Evolutionary conservation across 352 stramenopile genomes (phyloP).

Genomic region (Phytophthora pistaciae): DNA sequence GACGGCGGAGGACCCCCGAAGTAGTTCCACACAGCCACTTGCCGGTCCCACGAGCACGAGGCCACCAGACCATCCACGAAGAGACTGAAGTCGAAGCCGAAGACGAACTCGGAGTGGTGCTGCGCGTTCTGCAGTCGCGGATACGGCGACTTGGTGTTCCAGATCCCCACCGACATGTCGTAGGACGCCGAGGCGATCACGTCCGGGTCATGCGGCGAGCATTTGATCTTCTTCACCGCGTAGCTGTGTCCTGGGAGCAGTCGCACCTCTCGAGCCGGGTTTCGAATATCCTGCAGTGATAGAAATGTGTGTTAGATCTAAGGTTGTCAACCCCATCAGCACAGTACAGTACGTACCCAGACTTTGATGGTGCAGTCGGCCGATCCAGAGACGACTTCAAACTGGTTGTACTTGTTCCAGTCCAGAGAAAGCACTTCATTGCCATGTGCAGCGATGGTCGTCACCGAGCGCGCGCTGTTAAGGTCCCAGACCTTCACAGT

Average conservation of each 20-base stretch:
- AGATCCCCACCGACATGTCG: slow-evolving; percentile 92
- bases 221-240: slow-evolving; percentile 86
- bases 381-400: slow-evolving; percentile 87
- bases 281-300: slow-evolving; percentile 75
- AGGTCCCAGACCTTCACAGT: slow-evolving; percentile 88
- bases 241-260: slow-evolving; percentile 86
- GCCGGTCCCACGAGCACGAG: slow-evolving; percentile 85
- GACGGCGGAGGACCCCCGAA: slow-evolving; percentile 67
- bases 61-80: slow-evolving; percentile 83
- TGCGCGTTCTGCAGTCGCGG: slow-evolving; percentile 74
- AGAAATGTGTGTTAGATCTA: background rate
- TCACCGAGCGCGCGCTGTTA: slow-evolving; percentile 54
- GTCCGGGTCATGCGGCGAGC: slow-evolving; percentile 82
- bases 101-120: slow-evolving; percentile 91
- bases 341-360: slow-evolving; percentile 58
- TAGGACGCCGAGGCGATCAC: slow-evolving; percentile 90
- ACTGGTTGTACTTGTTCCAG: slow-evolving; percentile 95
- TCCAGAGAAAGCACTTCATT: slow-evolving; percentile 90
- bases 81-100: slow-evolving; percentile 87
- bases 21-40: slow-evolving; percentile 85
- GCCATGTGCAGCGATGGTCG: slow-evolving; percentile 73
- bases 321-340: background rate
- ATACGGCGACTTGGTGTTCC: slow-evolving; percentile 88
- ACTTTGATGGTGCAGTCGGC: slow-evolving; percentile 87
- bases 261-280: slow-evolving; percentile 69